A percentile compares a stretch with the other conserved stretches of the same genome.
These are phyloP conservation scores for Cryptococcus wingfieldii DNA, from an alignment of 1,284 basidiomycete species.

Conservation along the genomic window DNA sequence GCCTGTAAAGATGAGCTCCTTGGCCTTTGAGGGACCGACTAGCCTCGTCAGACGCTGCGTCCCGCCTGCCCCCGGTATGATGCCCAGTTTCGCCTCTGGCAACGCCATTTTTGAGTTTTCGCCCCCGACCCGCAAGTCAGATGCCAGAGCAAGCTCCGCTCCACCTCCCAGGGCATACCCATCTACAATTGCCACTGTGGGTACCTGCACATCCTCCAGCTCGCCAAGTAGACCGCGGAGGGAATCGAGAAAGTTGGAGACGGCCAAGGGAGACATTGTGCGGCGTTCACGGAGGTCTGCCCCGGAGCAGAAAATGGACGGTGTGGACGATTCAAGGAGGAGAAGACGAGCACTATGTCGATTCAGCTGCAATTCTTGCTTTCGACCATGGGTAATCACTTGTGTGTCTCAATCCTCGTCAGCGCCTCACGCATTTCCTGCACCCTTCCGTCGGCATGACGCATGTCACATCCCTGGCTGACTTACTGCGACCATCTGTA, in stretches of 20 bases:
- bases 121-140: slow-evolving; percentile 85
- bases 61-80: slow-evolving; percentile 93
- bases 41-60: slow-evolving; percentile 81
- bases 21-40: slow-evolving; percentile 75
- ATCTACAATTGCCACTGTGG: slow-evolving; percentile 87
- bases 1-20: slow-evolving; percentile 81
- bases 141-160: slow-evolving; percentile 77
- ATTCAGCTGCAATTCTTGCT: slow-evolving; percentile 2
- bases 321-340: slow-evolving; percentile 68
- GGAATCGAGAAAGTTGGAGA: slow-evolving; percentile 72
- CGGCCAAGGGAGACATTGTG: slow-evolving; percentile 69
- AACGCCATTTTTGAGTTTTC: slow-evolving; percentile 61
- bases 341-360: slow-evolving; percentile 56
- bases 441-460: background rate
- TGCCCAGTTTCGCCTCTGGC: slow-evolving; percentile 79
- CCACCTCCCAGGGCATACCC: slow-evolving; percentile 90
- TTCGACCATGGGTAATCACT: background rate
- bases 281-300: slow-evolving; percentile 84
- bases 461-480: background rate
- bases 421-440: slow-evolving; percentile 71
- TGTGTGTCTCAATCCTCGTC: slow-evolving; percentile 53
- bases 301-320: slow-evolving; percentile 84
- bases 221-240: slow-evolving; percentile 68
- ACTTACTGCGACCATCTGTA: slow-evolving; percentile 63
- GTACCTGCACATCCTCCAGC: slow-evolving; percentile 75